These are phyloP conservation scores for Fraxinus dipetala DNA, from an alignment of 305 asterid species.

Conservation along the genomic window DNA sequence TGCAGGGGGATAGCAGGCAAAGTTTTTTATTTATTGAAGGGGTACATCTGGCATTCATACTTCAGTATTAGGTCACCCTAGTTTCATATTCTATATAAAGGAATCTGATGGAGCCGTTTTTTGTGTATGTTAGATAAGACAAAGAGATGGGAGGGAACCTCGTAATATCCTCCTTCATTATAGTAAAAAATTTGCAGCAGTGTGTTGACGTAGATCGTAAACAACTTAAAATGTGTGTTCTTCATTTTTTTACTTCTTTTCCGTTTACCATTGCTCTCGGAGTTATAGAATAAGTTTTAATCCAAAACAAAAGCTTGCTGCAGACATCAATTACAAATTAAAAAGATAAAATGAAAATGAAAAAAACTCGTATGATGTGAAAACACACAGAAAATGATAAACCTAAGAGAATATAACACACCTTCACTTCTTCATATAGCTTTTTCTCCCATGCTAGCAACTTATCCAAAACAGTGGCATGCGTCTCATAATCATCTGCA, in stretches of 20 bases:
- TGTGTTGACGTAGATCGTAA: not conserved
- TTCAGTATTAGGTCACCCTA: not conserved
- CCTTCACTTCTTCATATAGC: constrained; percentile 97
- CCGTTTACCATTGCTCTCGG: not conserved
- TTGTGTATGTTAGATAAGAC: not conserved
- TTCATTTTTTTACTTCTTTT: not conserved
- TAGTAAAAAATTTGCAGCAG: not conserved
- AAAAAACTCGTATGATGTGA: not conserved
- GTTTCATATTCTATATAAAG: not conserved
- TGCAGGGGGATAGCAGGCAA: not conserved
- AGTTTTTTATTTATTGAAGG: not conserved
- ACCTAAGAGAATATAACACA: constrained; percentile 18
- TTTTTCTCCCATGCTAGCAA: constrained; percentile 97
- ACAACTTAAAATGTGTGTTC: not conserved
- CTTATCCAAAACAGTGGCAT: constrained; percentile 95
- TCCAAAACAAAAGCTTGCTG: not conserved
- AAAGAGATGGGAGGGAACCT: not conserved
- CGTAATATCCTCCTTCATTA: not conserved
- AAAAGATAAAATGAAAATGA: not conserved
- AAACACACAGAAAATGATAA: not conserved
- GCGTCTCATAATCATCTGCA: constrained; percentile 74
- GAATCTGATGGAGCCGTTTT: not conserved
- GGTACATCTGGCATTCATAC: not conserved
- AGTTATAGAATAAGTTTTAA: not conserved
- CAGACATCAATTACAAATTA: not conserved